These are phyloP conservation scores for Aspergillus novofumigatus DNA, from an alignment of 2,329 filamentous ascomycete species.

Conservation along the genomic window DNA sequence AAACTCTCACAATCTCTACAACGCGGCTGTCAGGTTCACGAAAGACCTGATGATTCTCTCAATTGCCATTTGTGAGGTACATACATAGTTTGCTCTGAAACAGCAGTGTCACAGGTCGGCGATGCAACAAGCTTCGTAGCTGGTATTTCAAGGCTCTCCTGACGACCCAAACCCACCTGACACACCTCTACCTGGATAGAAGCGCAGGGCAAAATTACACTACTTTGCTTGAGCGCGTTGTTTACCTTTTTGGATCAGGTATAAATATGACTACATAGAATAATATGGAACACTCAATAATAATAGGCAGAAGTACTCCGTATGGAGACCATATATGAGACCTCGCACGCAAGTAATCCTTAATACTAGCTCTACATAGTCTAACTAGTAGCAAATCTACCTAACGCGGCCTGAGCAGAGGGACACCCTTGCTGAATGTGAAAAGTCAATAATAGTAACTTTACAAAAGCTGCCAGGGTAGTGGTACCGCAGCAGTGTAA, in stretches of 20 bases:
- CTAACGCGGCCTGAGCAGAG: slow-evolving; percentile 18
- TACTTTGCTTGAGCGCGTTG: background rate
- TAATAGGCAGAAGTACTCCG: background rate
- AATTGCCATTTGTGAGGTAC: background rate
- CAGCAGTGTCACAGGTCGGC: background rate
- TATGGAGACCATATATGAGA: background rate
- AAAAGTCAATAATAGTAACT: background rate
- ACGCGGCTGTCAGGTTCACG: background rate
- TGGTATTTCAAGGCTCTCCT: background rate
- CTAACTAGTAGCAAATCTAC: slow-evolving; percentile 3
- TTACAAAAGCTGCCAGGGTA: background rate
- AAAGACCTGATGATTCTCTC: background rate
- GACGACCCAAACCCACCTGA: background rate
- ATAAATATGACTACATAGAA: background rate
- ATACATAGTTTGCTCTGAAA: background rate
- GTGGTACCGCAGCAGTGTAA: background rate
- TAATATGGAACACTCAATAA: background rate
- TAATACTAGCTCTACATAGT: background rate
- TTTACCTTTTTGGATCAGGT: background rate
- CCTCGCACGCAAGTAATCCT: background rate
- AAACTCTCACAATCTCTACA: background rate
- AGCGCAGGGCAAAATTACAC: background rate
- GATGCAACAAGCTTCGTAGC: background rate
- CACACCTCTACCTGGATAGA: background rate
- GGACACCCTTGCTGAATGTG: slow-evolving; percentile 12